These are phyloP conservation scores for Betula pendula DNA, from an alignment of 306 rosid species.

Conservation along the genomic window DNA sequence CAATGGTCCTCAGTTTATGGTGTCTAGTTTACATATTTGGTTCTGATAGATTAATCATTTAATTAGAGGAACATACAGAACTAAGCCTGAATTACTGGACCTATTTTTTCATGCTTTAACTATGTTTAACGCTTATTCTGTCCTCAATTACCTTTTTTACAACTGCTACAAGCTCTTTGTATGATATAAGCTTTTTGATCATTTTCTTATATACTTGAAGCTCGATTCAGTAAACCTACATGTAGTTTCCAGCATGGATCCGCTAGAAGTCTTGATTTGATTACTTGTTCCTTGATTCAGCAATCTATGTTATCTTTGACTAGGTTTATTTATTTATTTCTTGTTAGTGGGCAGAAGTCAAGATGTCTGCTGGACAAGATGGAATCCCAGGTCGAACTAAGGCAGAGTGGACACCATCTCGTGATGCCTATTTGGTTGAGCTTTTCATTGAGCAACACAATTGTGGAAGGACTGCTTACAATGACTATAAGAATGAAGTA, in stretches of 20 bases:
- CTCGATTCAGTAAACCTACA: background rate
- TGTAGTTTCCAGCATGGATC: background rate
- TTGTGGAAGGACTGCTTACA: constrained; percentile 45
- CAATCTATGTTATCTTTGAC: background rate
- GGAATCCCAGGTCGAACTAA: constrained; percentile 35
- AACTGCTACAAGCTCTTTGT: background rate
- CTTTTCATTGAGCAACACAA: constrained; percentile 39
- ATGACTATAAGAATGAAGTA: constrained; percentile 46
- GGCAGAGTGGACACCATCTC: constrained; percentile 45
- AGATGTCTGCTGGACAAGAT: constrained; percentile 42
- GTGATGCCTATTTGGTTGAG: constrained; percentile 40
- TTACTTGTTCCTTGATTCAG: background rate
- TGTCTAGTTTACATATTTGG: background rate
- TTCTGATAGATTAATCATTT: background rate
- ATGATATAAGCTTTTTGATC: background rate
- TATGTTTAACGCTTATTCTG: background rate
- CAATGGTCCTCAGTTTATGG: background rate
- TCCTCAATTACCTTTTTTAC: background rate
- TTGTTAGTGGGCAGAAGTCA: background rate
- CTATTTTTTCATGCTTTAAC: background rate
- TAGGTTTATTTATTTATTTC: background rate
- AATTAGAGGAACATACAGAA: too few relatives aligned
- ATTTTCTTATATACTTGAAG: background rate
- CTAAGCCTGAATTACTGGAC: background rate
- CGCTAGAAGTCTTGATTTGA: background rate